phyloP scores from a whole-genome alignment of 805 yeast species.

The Clavispora phyllophila region DNA sequence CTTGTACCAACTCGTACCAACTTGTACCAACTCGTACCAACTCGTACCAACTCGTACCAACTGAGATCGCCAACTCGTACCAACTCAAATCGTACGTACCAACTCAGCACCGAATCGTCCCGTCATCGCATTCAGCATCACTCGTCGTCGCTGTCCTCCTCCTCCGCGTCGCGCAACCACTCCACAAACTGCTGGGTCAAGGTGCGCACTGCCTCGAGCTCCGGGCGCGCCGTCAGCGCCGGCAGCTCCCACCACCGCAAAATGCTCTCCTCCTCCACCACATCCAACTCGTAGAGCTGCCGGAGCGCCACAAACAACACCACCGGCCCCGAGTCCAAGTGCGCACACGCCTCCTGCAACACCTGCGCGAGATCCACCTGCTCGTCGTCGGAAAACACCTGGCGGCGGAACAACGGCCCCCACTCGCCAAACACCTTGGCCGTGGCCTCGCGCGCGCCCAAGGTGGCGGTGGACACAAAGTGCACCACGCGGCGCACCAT shows the following conservation, averaged over 20 bases:
- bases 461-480: constrained; percentile 70
- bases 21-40: too few relatives aligned
- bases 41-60: too few relatives aligned
- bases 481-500: constrained; percentile 65
- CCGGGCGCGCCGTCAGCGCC: constrained; percentile 32
- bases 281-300: constrained; percentile 73
- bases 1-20: too few relatives aligned
- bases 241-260: constrained; percentile 72
- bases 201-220: constrained; percentile 44
- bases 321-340: constrained; percentile 37
- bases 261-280: constrained; percentile 76
- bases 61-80: too few relatives aligned
- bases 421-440: constrained; percentile 72
- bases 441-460: constrained; percentile 72
- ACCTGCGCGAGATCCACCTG: constrained; percentile 63
- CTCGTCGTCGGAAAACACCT: constrained; percentile 77
- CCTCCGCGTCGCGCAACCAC: constrained; percentile 81
- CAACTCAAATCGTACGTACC: too few relatives aligned
- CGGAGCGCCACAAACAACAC: constrained; percentile 49
- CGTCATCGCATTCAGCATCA: too few relatives aligned
- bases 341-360: constrained; percentile 42
- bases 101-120: too few relatives aligned
- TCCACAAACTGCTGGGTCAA: constrained; percentile 72
- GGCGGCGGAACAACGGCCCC: constrained; percentile 78
- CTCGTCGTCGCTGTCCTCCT: constrained; percentile 41